Percentiles rank a stretch among this genome's conserved stretches.
Conservation (phyloP, 768 basidiomycete genomes). For the Crepidotus variabilis region DNA sequence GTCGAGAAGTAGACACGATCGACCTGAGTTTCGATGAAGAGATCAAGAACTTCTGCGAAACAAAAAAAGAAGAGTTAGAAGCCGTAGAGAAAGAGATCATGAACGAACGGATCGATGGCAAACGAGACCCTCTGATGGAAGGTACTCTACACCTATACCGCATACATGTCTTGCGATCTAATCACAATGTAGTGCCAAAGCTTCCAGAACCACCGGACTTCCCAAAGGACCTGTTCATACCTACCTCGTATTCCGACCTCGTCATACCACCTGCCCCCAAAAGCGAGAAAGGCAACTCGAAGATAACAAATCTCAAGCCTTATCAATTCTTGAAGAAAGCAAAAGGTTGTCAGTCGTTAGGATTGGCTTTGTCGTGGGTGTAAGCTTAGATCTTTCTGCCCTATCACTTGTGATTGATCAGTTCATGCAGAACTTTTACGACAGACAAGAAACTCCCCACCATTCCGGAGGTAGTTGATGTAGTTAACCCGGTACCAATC, state of each 20-base stretch:
- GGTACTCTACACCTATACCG: conserved; percentile 28
- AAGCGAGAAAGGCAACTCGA: conserved; percentile 3
- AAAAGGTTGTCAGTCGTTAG: conserved; percentile 55
- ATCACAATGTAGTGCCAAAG: conserved; percentile 42
- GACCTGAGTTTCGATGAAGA: conserved; percentile 25
- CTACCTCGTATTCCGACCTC: conserved; percentile 23
- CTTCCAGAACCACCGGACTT: conserved; percentile 52
- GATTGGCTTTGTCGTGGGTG: conserved; percentile 68
- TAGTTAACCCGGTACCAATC: conserved; percentile 14
- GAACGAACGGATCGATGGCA: conserved; percentile 54
- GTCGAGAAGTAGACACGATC: neutral
- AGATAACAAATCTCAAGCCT: neutral
- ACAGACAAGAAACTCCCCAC: conserved; percentile 33
- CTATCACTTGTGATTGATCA: neutral
- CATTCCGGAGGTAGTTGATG: conserved; percentile 25
- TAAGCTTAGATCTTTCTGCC: conserved; percentile 25
- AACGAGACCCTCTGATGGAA: conserved; percentile 49
- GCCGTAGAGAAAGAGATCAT: conserved; percentile 39
- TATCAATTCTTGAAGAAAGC: conserved; percentile 45
- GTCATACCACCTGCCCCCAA: conserved; percentile 17
- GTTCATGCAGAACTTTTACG: conserved; percentile 44
- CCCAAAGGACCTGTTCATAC: conserved; percentile 25
- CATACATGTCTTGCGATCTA: neutral
- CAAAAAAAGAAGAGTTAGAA: conserved; percentile 13
- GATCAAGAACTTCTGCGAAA: conserved; percentile 27